Conservation (phyloP, 2,329 filamentous ascomycete species). For the Plectosphaerella cucumerina region DNA sequence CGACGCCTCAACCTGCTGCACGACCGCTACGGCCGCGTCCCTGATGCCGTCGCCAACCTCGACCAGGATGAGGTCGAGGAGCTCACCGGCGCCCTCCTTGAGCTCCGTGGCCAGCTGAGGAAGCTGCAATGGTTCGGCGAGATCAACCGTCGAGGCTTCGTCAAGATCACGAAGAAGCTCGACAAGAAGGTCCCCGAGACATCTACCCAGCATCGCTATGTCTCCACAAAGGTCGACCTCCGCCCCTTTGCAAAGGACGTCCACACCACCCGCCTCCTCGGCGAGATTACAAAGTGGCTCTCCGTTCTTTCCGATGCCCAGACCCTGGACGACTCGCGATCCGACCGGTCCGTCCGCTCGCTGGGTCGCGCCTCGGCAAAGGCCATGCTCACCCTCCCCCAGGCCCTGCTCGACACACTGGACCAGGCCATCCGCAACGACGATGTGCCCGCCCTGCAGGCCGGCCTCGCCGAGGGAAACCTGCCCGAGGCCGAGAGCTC, state of each 20-base stretch:
- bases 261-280: slow-evolving; percentile 42
- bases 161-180: slow-evolving; percentile 98
- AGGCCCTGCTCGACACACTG: slow-evolving; percentile 63
- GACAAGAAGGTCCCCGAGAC: slow-evolving; percentile 86
- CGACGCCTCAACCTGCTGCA: slow-evolving; percentile 82
- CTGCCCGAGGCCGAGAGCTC: slow-evolving; percentile 43
- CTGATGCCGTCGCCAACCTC: slow-evolving; percentile 65
- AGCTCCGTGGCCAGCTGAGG: slow-evolving; percentile 79
- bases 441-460: slow-evolving; percentile 52
- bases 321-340: slow-evolving; percentile 64
- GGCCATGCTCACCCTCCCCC: slow-evolving; percentile 67
- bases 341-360: slow-evolving; percentile 70
- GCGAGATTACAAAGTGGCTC: slow-evolving; percentile 85
- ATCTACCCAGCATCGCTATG: slow-evolving; percentile 77
- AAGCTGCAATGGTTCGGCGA: slow-evolving; percentile 98
- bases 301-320: slow-evolving; percentile 76
- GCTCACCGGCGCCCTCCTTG: slow-evolving; percentile 82
- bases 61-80: slow-evolving; percentile 90
- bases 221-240: slow-evolving; percentile 86
- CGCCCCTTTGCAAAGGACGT: slow-evolving; percentile 78
- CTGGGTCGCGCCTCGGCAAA: slow-evolving; percentile 74
- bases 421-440: slow-evolving; percentile 70
- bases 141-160: slow-evolving; percentile 89
- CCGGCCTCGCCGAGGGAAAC: slow-evolving; percentile 53
- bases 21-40: slow-evolving; percentile 76